A percentile compares a stretch with the other conserved stretches of the same genome.
Evolutionary conservation across 1,139 yeast genomes (phyloP).

Genomic region (Arxiozyma bovina): DNA sequence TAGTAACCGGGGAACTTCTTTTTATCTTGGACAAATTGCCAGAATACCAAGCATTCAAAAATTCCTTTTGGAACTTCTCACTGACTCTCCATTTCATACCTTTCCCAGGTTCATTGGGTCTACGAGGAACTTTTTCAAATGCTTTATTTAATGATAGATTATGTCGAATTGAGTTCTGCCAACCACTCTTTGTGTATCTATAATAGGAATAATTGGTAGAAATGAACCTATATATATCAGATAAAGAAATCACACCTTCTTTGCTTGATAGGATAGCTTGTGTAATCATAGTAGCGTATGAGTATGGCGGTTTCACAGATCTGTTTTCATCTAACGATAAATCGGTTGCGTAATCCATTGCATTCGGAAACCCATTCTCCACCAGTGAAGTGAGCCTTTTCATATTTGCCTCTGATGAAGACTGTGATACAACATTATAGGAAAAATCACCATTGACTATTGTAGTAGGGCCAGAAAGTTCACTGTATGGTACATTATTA

Average conservation of each 20-base stretch:
- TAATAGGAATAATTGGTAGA: slow-evolving; percentile 82
- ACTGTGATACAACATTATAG: slow-evolving; percentile 3
- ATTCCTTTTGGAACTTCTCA: slow-evolving; percentile 75
- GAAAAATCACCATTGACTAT: slow-evolving; percentile 6
- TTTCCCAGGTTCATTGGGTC: slow-evolving; percentile 94
- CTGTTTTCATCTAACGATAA: slow-evolving; percentile 82
- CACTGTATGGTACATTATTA: slow-evolving; percentile 4
- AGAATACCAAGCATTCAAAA: slow-evolving; percentile 64
- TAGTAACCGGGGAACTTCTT: slow-evolving; percentile 69
- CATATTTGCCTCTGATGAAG: slow-evolving; percentile 8
- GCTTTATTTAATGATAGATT: slow-evolving; percentile 76
- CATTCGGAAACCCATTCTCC: slow-evolving; percentile 22
- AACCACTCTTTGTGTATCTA: slow-evolving; percentile 86
- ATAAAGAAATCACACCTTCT: slow-evolving; percentile 79
- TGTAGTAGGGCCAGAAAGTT: slow-evolving; percentile 8
- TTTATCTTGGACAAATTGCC: slow-evolving; percentile 68
- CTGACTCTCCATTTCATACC: slow-evolving; percentile 99
- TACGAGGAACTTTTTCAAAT: slow-evolving; percentile 89
- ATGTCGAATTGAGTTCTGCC: slow-evolving; percentile 85
- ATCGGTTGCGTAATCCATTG: slow-evolving; percentile 30
- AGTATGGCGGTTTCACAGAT: slow-evolving; percentile 92
- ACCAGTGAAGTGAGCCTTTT: slow-evolving; percentile 8
- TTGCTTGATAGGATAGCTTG: slow-evolving; percentile 86
- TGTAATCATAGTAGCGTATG: slow-evolving; percentile 96
- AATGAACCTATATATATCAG: slow-evolving; percentile 91